Evolutionary conservation across 768 basidiomycete species (phyloP).

Genomic region (Suillus lakei): DNA sequence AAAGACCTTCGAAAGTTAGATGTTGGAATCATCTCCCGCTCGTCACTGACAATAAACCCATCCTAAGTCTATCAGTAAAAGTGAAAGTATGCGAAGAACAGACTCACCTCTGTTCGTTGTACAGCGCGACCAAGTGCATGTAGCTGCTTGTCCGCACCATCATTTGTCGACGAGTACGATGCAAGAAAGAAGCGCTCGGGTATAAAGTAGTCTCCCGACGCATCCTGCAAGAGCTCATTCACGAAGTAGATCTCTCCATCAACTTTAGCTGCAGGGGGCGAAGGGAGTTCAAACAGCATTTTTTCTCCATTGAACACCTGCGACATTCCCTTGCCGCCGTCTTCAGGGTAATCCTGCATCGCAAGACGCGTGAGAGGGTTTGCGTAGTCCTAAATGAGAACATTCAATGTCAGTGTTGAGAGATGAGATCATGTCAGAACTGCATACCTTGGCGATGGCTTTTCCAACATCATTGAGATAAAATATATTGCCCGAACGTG

Average conservation of each 20-base stretch:
- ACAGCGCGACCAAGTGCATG: slow-evolving; percentile 12
- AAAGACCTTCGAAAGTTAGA: slow-evolving; percentile 18
- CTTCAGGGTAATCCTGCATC: slow-evolving; percentile 36
- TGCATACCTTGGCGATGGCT: slow-evolving; percentile 24
- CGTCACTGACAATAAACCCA: slow-evolving; percentile 13
- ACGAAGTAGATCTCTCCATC: slow-evolving; percentile 26
- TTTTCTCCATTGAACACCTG: slow-evolving; percentile 34
- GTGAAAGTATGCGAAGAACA: neutral
- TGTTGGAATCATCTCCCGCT: slow-evolving; percentile 6
- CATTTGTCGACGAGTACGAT: neutral
- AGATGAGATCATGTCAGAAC: neutral
- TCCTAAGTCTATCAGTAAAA: slow-evolving; percentile 10
- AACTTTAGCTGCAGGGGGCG: slow-evolving; percentile 28
- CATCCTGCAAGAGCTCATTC: slow-evolving; percentile 23
- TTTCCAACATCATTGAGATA: slow-evolving; percentile 23
- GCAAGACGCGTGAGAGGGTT: slow-evolving; percentile 25
- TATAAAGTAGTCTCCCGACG: slow-evolving; percentile 15
- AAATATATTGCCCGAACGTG: slow-evolving; percentile 29
- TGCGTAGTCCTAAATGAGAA: slow-evolving; percentile 27
- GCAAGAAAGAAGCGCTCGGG: slow-evolving; percentile 20
- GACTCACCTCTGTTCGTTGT: slow-evolving; percentile 9
- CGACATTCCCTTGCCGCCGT: slow-evolving; percentile 20
- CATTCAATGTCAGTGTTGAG: neutral
- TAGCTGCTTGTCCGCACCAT: neutral
- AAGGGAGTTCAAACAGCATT: slow-evolving; percentile 33